These are phyloP conservation scores for Vigna trinervia DNA, from an alignment of 306 rosid species.

Conservation along the genomic window DNA sequence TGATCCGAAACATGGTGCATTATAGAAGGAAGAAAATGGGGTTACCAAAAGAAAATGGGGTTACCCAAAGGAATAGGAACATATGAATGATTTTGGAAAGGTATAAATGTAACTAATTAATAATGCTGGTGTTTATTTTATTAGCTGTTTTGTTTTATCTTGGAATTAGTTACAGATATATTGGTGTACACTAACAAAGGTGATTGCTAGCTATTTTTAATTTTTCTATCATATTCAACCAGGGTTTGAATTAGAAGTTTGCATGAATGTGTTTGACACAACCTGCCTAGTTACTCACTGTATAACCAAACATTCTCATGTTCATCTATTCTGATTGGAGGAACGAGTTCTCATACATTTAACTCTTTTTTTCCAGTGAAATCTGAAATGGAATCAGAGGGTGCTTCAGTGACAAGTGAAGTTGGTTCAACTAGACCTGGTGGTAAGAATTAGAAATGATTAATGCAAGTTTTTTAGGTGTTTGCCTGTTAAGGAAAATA, in stretches of 20 bases:
- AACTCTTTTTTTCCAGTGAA: constrained; percentile 39
- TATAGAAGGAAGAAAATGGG: background rate
- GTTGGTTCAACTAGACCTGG: constrained; percentile 23
- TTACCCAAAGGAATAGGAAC: background rate
- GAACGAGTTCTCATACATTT: constrained; percentile 14
- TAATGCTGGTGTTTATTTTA: constrained; percentile 11
- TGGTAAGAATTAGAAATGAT: constrained; percentile 31
- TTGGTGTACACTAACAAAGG: background rate
- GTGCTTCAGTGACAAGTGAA: constrained; percentile 19
- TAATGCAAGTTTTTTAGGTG: background rate
- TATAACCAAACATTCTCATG: background rate
- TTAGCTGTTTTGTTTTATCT: background rate
- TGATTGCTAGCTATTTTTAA: background rate
- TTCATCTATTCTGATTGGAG: background rate
- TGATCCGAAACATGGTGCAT: background rate
- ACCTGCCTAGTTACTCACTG: background rate
- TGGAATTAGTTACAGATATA: background rate
- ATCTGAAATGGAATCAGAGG: constrained; percentile 35
- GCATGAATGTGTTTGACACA: background rate
- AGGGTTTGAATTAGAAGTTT: background rate
- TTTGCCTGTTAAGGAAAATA: background rate
- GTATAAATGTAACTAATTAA: background rate
- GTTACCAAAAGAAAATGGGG: background rate
- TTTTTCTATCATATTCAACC: background rate
- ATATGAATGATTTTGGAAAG: constrained; percentile 20